Conservation (phyloP, 2,329 filamentous ascomycete genomes). For the Ophiosphaerella korrae region DNA sequence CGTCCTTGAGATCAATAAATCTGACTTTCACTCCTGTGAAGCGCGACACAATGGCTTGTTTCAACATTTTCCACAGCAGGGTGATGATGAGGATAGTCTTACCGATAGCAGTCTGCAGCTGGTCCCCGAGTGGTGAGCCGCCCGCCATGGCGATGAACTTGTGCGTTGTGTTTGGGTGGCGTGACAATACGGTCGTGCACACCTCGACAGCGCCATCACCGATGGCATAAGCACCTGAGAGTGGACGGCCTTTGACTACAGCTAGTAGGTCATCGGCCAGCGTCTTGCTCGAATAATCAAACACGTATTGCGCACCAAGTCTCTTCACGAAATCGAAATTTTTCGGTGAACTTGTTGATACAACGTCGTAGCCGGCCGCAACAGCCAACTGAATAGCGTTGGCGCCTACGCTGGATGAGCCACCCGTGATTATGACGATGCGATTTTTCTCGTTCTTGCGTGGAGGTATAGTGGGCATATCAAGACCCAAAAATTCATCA, state of each 20-base stretch:
- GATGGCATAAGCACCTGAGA: conserved; percentile 44
- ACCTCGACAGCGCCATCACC: conserved; percentile 20
- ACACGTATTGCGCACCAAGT: conserved; percentile 53
- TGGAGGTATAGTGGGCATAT: conserved; percentile 43
- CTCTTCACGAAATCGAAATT: conserved; percentile 54
- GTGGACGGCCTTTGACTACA: conserved; percentile 41
- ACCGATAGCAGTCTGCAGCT: too few species aligned
- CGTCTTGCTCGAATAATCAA: conserved; percentile 54
- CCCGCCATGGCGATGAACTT: too few species aligned
- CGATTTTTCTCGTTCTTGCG: conserved; percentile 44
- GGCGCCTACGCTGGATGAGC: conserved; percentile 52
- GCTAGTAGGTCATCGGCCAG: conserved; percentile 40
- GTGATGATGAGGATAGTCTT: too few species aligned
- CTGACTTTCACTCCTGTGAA: too few species aligned
- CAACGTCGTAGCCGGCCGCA: conserved; percentile 51
- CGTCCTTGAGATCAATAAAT: too few species aligned
- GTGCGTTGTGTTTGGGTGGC: too few species aligned
- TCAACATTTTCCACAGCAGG: too few species aligned
- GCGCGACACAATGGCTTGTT: too few species aligned
- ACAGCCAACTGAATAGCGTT: conserved; percentile 56
- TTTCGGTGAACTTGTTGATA: conserved; percentile 52
- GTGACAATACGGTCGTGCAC: background rate
- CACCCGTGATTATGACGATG: conserved; percentile 52
- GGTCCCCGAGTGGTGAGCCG: too few species aligned
- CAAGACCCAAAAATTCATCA: conserved; percentile 15